Percentiles rank a stretch among this genome's conserved stretches.
These are phyloP conservation scores for Phanerochaete carnosa DNA, from an alignment of 768 basidiomycete genomes.

Conservation along the genomic window DNA sequence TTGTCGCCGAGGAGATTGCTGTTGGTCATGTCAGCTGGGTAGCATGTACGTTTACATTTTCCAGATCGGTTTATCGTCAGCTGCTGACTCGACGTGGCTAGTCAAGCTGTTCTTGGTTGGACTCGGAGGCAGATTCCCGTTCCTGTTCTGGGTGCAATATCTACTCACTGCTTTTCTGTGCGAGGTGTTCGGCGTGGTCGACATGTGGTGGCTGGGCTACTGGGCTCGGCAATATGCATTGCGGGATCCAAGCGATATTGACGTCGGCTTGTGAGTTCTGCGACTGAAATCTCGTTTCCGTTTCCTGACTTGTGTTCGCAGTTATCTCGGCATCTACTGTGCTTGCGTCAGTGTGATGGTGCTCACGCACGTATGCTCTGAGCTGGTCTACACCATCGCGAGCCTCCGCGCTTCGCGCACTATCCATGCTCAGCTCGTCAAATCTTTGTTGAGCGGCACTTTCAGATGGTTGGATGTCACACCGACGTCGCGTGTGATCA, in stretches of 20 bases:
- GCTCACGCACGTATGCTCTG: slow-evolving; percentile 19
- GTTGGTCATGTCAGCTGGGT: slow-evolving; percentile 33
- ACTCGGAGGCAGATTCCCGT: slow-evolving; percentile 21
- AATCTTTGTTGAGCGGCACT: slow-evolving; percentile 30
- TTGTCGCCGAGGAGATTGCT: slow-evolving; percentile 35
- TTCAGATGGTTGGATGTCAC: slow-evolving; percentile 48
- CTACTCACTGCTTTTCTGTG: slow-evolving; percentile 10
- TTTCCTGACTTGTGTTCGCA: slow-evolving; percentile 10
- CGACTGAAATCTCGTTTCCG: neutral
- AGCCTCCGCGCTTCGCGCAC: slow-evolving; percentile 27
- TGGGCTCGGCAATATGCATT: slow-evolving; percentile 33
- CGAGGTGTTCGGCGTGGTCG: slow-evolving; percentile 19
- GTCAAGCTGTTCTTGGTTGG: slow-evolving; percentile 30
- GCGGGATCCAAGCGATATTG: slow-evolving; percentile 23
- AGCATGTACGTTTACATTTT: slow-evolving; percentile 23
- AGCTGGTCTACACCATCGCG: slow-evolving; percentile 25
- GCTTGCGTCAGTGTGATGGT: slow-evolving; percentile 18
- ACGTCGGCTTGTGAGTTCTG: slow-evolving; percentile 26
- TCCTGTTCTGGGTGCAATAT: slow-evolving; percentile 28
- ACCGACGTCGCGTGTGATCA: slow-evolving; percentile 56
- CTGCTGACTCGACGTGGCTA: slow-evolving; percentile 7
- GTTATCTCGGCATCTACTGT: slow-evolving; percentile 30
- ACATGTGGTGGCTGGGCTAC: slow-evolving; percentile 35
- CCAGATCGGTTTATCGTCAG: neutral
- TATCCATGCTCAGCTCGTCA: slow-evolving; percentile 29